These are phyloP conservation scores for Cutaneotrichosporon dermatis DNA, from an alignment of 1,284 basidiomycete genomes.

Conservation along the genomic window DNA sequence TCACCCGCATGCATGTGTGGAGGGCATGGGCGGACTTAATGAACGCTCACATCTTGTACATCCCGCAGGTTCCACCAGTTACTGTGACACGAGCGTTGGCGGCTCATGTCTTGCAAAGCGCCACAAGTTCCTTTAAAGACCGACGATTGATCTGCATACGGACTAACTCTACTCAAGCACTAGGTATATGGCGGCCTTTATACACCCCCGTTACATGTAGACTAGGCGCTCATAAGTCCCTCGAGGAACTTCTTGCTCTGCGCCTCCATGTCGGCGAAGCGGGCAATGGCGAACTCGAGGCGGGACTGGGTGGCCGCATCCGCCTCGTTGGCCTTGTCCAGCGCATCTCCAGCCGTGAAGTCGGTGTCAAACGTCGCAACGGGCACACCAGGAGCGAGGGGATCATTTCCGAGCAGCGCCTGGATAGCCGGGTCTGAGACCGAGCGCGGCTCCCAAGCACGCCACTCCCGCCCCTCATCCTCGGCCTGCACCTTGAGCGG, in stretches of 20 bases:
- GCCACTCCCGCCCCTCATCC: slow-evolving; percentile 5
- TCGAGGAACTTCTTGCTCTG: slow-evolving; percentile 15
- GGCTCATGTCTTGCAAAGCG: too few species aligned
- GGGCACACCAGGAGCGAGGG: slow-evolving; percentile 10
- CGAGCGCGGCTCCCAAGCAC: slow-evolving; percentile 15
- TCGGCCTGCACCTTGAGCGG: slow-evolving; percentile 10
- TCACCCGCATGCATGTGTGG: too few species aligned
- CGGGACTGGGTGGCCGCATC: slow-evolving; percentile 16
- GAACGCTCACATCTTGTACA: too few species aligned
- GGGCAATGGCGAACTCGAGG: slow-evolving; percentile 12
- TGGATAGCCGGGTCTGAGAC: slow-evolving; percentile 10
- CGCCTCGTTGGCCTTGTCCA: slow-evolving; percentile 23
- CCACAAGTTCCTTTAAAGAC: too few species aligned
- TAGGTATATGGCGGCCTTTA: too few species aligned
- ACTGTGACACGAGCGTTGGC: too few species aligned
- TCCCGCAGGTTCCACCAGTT: too few species aligned
- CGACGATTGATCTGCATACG: too few species aligned
- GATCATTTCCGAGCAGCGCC: slow-evolving; percentile 8
- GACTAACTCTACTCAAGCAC: too few species aligned
- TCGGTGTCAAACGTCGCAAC: slow-evolving; percentile 10
- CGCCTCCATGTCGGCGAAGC: slow-evolving; percentile 15
- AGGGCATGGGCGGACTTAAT: too few species aligned
- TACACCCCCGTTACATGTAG: background rate
- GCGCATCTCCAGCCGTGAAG: slow-evolving; percentile 18
- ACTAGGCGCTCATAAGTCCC: slow-evolving; percentile 1